Percentiles rank a stretch among this genome's conserved stretches.
Evolutionary conservation across 306 rosid genomes (phyloP).

Genomic region (Senna tora): DNA sequence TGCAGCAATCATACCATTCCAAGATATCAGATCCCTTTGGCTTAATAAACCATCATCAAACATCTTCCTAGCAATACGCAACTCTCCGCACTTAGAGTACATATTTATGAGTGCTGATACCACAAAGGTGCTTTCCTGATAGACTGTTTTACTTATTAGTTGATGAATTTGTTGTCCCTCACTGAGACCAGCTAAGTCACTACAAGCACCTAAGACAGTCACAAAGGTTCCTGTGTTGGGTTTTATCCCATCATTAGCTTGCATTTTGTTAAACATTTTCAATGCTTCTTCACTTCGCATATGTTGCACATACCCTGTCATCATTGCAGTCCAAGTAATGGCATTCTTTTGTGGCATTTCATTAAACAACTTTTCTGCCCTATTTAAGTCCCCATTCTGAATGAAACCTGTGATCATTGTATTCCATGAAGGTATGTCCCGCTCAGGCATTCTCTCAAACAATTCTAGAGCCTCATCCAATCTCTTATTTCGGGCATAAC

Average conservation of each 20-base stretch:
- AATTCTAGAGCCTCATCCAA: slow-evolving; percentile 48
- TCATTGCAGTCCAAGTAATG: slow-evolving; percentile 60
- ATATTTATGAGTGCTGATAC: slow-evolving; percentile 52
- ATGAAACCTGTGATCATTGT: slow-evolving; percentile 52
- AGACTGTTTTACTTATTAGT: slow-evolving; percentile 47
- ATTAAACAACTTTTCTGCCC: slow-evolving; percentile 45
- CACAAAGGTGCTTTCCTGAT: slow-evolving; percentile 40
- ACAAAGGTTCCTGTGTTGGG: slow-evolving; percentile 58
- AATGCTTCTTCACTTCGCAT: slow-evolving; percentile 52
- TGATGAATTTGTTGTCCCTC: slow-evolving; percentile 60
- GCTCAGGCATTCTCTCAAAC: slow-evolving; percentile 52
- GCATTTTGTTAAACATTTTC: slow-evolving; percentile 47
- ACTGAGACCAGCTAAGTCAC: slow-evolving; percentile 53
- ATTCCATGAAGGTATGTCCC: slow-evolving; percentile 60
- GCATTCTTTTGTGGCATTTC: slow-evolving; percentile 50
- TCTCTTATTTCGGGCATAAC: slow-evolving; percentile 51
- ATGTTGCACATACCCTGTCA: slow-evolving; percentile 55
- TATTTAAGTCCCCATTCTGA: slow-evolving; percentile 42
- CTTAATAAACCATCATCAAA: slow-evolving; percentile 47
- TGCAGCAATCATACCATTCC: slow-evolving; percentile 62
- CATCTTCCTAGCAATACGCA: slow-evolving; percentile 50
- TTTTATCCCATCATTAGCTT: slow-evolving; percentile 38
- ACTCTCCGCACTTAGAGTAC: slow-evolving; percentile 59
- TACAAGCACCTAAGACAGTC: slow-evolving; percentile 53
- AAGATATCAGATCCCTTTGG: slow-evolving; percentile 54